A percentile compares a stretch with the other conserved stretches of the same genome.
Conservation (phyloP, 139 green algal species). For the Closterium sp. region DNA sequence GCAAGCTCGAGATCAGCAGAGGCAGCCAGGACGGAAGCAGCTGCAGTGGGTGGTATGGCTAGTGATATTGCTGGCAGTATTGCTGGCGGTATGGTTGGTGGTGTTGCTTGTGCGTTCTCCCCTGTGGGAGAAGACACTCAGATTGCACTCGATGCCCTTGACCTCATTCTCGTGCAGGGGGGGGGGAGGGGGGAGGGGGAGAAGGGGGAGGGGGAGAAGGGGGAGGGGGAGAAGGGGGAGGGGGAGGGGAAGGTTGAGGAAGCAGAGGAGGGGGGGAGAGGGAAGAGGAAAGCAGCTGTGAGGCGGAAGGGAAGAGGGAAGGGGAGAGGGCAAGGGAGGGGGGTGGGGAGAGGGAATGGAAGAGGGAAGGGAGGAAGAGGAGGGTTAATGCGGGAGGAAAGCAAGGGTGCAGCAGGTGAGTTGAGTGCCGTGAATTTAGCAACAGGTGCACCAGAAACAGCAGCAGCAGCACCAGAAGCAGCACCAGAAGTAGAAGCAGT, state of each 20-base stretch:
- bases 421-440: not conserved
- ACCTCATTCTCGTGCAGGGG: not conserved
- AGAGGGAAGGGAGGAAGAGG: not conserved
- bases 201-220: not conserved
- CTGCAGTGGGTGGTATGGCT: no score
- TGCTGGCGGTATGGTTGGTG: no score
- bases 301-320: not conserved
- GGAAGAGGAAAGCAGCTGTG: not conserved
- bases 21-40: not conserved
- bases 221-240: not conserved
- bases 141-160: not conserved
- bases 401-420: not conserved
- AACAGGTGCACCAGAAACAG: not conserved
- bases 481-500: not conserved
- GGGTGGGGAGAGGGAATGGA: not conserved
- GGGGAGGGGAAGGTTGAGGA: not conserved
- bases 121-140: not conserved
- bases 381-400: not conserved
- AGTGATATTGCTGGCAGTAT: no score
- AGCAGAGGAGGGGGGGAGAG: not conserved
- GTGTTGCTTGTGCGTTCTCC: not conserved
- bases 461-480: not conserved
- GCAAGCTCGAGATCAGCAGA: not conserved
- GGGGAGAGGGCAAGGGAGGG: not conserved
- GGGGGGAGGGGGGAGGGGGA: not conserved